These are phyloP conservation scores for Spinacia oleracea DNA, from an alignment of 179 eudicot species.

Conservation along the genomic window DNA sequence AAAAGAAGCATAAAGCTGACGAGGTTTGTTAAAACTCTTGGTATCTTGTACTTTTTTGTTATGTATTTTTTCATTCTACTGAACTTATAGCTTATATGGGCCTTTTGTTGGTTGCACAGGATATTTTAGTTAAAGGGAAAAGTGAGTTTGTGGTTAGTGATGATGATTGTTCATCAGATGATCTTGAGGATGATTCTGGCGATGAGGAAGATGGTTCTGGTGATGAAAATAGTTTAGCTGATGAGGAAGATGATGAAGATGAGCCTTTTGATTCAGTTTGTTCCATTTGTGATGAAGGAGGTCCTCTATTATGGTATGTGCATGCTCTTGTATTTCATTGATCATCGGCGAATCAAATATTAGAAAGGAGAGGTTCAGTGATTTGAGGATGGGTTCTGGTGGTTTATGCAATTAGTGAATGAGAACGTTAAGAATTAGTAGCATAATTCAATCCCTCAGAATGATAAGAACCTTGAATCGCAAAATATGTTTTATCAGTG, in stretches of 20 bases:
- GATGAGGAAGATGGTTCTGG: constrained; percentile 31
- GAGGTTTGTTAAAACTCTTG: constrained; percentile 47
- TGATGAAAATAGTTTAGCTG: constrained; percentile 33
- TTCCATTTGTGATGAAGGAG: constrained; percentile 89
- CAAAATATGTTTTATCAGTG: not conserved
- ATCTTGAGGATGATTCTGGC: constrained; percentile 25
- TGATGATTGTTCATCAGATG: constrained; percentile 24
- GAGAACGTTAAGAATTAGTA: not conserved
- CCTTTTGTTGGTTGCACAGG: constrained; percentile 32
- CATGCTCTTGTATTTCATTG: constrained; percentile 12
- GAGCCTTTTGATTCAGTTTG: constrained; percentile 68
- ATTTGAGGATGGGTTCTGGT: not conserved
- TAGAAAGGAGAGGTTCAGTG: no score
- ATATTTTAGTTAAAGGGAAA: constrained; percentile 33
- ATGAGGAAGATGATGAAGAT: constrained; percentile 29
- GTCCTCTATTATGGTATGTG: constrained; percentile 64
- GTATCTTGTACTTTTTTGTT: constrained; percentile 1
- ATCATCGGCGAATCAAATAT: constrained; percentile 5
- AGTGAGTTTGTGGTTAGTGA: constrained; percentile 47
- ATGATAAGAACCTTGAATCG: not conserved
- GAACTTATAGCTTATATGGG: constrained; percentile 4
- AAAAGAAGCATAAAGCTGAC: constrained; percentile 39
- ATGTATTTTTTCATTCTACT: not conserved
- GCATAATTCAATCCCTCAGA: not conserved
- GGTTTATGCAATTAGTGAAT: not conserved